Conservation (phyloP, 2,329 filamentous ascomycete species). For the Aspergillus flavus region DNA sequence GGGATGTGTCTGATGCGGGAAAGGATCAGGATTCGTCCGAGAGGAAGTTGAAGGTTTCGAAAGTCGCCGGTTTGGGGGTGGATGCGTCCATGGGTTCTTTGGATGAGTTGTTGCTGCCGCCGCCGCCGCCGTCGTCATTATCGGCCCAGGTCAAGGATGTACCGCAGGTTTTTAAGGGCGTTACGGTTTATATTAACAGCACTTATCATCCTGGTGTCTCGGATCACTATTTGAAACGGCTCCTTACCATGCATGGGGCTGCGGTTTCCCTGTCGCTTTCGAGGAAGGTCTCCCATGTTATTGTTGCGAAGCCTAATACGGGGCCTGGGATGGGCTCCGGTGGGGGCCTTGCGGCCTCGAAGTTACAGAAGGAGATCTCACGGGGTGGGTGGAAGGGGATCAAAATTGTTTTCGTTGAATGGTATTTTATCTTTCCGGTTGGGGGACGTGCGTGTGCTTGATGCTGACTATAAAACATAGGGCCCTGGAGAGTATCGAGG, state of each 20-base stretch:
- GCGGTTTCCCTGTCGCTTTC: constrained; percentile 70
- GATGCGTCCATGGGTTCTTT: background rate
- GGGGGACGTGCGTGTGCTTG: background rate
- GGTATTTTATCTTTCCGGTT: constrained; percentile 51
- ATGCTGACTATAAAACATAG: constrained; percentile 46
- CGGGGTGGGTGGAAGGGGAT: constrained; percentile 68
- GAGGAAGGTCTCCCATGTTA: constrained; percentile 81
- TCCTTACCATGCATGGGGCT: constrained; percentile 75
- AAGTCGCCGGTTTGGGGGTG: background rate
- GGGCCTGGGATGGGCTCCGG: constrained; percentile 60
- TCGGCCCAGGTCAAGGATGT: background rate
- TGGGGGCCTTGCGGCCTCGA: constrained; percentile 74
- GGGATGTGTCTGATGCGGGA: background rate
- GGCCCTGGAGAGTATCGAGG: constrained; percentile 81
- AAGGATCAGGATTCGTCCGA: background rate
- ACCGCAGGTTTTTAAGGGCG: constrained; percentile 65
- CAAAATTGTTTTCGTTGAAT: constrained; percentile 80
- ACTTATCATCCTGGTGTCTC: constrained; percentile 79
- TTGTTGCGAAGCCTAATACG: constrained; percentile 65
- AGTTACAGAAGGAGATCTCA: constrained; percentile 79
- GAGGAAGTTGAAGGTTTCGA: constrained; percentile 10
- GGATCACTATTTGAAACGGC: constrained; percentile 80
- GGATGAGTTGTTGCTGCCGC: background rate
- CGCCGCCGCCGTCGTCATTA: background rate
- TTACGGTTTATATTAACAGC: constrained; percentile 84